A percentile compares a stretch with the other conserved stretches of the same genome.
These are phyloP conservation scores for Larix sibirica DNA, from an alignment of 83 land plant genomes.

Conservation along the genomic window DNA sequence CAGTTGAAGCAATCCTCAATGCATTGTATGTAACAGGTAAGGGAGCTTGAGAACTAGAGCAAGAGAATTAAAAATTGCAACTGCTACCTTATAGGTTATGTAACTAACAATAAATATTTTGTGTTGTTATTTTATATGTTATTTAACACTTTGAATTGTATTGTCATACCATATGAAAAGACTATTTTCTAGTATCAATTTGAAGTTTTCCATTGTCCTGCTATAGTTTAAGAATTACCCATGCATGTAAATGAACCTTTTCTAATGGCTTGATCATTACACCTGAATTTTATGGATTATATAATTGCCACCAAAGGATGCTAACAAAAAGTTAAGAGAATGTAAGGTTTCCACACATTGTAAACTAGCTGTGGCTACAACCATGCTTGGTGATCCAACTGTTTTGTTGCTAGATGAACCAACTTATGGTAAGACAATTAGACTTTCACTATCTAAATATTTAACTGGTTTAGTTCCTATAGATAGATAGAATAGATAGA, in stretches of 20 bases:
- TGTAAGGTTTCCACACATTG: slow-evolving; percentile 23
- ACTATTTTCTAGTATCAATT: neutral
- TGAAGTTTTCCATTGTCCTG: neutral
- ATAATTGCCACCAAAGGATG: slow-evolving; percentile 29
- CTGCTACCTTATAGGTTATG: too few species aligned
- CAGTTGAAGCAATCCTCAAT: too few species aligned
- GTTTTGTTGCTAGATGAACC: slow-evolving; percentile 35
- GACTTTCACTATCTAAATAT: neutral
- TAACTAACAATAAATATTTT: too few species aligned
- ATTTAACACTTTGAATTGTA: neutral
- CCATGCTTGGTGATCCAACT: slow-evolving; percentile 31
- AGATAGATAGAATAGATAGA: too few species aligned
- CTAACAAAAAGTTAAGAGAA: slow-evolving; percentile 27
- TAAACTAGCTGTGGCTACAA: slow-evolving; percentile 26
- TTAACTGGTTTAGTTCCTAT: neutral
- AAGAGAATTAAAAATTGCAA: too few species aligned
- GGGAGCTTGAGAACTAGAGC: too few species aligned
- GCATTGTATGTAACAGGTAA: too few species aligned
- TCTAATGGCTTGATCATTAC: too few species aligned
- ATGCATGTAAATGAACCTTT: too few species aligned
- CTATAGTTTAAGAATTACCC: neutral
- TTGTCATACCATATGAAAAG: neutral
- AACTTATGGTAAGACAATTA: slow-evolving; percentile 23
- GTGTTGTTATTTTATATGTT: neutral
- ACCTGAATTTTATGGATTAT: too few species aligned